Evolutionary conservation across 768 basidiomycete species (phyloP), one percentile per base, ranked within the genome.

Genomic region (Trichaptum fuscoviolaceum): DNA sequence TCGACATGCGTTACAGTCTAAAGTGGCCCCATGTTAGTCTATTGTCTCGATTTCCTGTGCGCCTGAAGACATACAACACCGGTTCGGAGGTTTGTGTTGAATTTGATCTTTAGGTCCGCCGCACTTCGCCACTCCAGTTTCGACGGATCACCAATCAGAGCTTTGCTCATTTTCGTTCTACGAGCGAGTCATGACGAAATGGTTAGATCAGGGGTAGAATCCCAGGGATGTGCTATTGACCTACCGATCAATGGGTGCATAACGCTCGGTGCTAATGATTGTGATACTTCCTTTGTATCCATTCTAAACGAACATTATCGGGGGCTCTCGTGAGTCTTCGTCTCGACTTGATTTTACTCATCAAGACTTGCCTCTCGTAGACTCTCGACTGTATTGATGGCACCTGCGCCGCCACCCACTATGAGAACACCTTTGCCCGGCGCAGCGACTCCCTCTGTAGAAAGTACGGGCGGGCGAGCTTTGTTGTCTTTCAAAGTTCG

Each of bases 111-210:
- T 66, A 94, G 81, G 73, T 91, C 91, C 25, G 89, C 86, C 18
- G 88, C 81, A 1, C 85, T 83, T 20, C 86, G 84, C 82, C 84
- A 92, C 75, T 90, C 86, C 35, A 96, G 76, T 77, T 94, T 93
- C n/a, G 85, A 77, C 1, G 88, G 76, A 71, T 95, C 92, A 20
- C 89, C 88, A 57, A 89, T 83, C 63, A 96, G 85, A 2, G 87
- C 87, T 76, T 97, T 96, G 77, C 92, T 93, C 65, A 96, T 81
- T 77, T 92, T 96, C 58, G 95, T 95, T 67, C 93, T 92, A 69
- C 17, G 36, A 57, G 57, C 24, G 23, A 59, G 63, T 23, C n/a
- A n/a, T 63, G 63, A 24, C 23, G 62, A 57, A 61, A 66, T 65
- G 58, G 58, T 67, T 17, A 66, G 23, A 35, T 64, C 63, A 58